These are phyloP conservation scores for Nitzschia palea DNA, from an alignment of 108 stramenopile genomes.

Conservation along the genomic window DNA sequence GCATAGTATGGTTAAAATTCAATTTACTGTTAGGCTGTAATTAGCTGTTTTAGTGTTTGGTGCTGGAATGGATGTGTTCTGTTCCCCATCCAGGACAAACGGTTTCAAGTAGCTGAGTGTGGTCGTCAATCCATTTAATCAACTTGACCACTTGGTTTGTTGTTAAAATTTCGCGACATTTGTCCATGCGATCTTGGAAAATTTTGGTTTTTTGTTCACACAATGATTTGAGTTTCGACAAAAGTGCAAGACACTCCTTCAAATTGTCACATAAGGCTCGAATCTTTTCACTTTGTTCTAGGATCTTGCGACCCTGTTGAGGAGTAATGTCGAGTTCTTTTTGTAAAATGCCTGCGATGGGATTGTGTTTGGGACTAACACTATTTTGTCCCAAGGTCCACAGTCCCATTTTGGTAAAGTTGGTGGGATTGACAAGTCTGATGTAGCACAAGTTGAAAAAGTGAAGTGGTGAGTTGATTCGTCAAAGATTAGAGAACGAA, in stretches of 20 bases:
- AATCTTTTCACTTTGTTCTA: constrained; percentile 75
- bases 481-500: not conserved
- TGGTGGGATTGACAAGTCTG: constrained; percentile 72
- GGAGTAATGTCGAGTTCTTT: constrained; percentile 76
- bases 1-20: too few relatives aligned
- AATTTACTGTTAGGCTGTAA: too few relatives aligned
- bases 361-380: constrained; percentile 58
- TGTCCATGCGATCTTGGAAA: constrained; percentile 77
- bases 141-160: constrained; percentile 77
- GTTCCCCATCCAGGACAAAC: constrained; percentile 76
- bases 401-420: constrained; percentile 87
- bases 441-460: not conserved
- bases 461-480: not conserved
- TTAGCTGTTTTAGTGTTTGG: too few relatives aligned
- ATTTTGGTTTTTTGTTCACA: constrained; percentile 72
- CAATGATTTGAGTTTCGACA: constrained; percentile 49
- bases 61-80: constrained; percentile 48
- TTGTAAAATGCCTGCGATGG: constrained; percentile 74
- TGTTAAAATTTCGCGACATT: constrained; percentile 71
- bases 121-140: constrained; percentile 72
- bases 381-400: constrained; percentile 85
- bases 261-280: constrained; percentile 59
- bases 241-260: constrained; percentile 43
- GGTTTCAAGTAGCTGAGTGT: constrained; percentile 44
- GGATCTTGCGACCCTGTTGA: constrained; percentile 59